Evolutionary conservation across 768 basidiomycete genomes (phyloP), one percentile per base, ranked within the genome.

Genomic region (Exidia glandulosa): DNA sequence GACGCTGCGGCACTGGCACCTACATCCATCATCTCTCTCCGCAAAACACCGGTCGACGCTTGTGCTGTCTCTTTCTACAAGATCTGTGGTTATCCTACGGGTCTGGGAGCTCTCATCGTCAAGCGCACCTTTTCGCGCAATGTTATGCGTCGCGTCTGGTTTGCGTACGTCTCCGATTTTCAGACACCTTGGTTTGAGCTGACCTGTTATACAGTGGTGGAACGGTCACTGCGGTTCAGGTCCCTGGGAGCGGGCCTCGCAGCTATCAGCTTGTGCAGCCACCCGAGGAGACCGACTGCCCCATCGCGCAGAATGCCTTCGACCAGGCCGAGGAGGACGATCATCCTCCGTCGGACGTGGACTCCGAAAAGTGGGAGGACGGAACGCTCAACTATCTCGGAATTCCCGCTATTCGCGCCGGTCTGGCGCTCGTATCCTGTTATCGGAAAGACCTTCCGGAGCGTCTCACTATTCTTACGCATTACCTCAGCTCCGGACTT

Each of bases 341-440:
- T 27, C 50, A 54, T 27, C 25, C 50, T 14, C 50, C 50, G 50
- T 29, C 27, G 7, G 50, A 54, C 50, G 50, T 54, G 6, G 50
- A 54, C 27, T 27, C 50, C 25, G 50, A 54, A 27, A 54, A 54
- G 30, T 54, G 50, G 50, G 64, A 92, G 89, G 90, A 92, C 63
- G 90, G 90, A 14, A 91, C 90, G 30, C 82, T 91, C 68, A 92
- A 92, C 72, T 92, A 89, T 66, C 73, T 90, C 50, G 83, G 79
- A 29, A 71, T 92, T 34, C 84, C 87, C 16, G 85, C 88, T 23
- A 79, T 92, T 61, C 87, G 86, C 41, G 82, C 87, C 58, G 90
- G 90, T 36, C 77, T 92, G 30, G 81, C 82, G 60, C 86, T 90
- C 68, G 79, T 92, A 29, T 81, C 87, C 7, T 83, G 83, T 33